phyloP scores from a whole-genome alignment of 371 early-diverging fungal species.

The Mucor mucedo region DNA sequence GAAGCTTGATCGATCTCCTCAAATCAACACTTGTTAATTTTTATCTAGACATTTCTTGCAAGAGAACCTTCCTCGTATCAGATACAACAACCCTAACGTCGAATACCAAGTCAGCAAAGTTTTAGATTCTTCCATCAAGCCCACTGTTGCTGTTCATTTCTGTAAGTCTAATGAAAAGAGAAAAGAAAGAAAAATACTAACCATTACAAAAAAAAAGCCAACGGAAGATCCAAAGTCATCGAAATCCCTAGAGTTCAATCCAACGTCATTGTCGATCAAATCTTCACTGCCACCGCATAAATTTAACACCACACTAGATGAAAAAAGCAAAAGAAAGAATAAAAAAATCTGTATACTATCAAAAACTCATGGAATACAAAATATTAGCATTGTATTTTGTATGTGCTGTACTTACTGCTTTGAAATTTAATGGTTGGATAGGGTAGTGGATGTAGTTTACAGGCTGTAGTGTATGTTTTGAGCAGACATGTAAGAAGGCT shows the following conservation, averaged over 20 bases:
- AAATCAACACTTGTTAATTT: no score
- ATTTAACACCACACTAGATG: background rate
- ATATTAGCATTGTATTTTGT: no score
- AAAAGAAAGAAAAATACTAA: background rate
- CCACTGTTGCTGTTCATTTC: constrained; percentile 62
- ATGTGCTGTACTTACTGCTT: no score
- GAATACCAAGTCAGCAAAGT: constrained; percentile 57
- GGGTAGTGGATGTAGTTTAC: no score
- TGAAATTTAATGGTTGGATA: no score
- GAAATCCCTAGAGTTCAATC: constrained; percentile 59
- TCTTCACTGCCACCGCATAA: constrained; percentile 49
- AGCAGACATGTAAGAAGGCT: no score
- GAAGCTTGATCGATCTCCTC: background rate
- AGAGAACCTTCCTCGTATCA: constrained; percentile 64
- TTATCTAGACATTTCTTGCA: constrained; percentile 61
- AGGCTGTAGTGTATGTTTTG: no score
- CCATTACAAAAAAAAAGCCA: constrained; percentile 31
- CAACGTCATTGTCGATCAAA: constrained; percentile 54
- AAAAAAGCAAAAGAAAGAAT: background rate
- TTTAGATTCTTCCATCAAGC: constrained; percentile 51
- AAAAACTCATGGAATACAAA: background rate
- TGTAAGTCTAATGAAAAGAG: constrained; percentile 35
- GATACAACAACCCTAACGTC: constrained; percentile 66
- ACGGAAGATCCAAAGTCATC: constrained; percentile 50
- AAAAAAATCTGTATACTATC: constrained; percentile 6